Base-by-base conservation (phyloP, 2,329 filamentous ascomycete species). In the Claviceps maximensis region DNA sequence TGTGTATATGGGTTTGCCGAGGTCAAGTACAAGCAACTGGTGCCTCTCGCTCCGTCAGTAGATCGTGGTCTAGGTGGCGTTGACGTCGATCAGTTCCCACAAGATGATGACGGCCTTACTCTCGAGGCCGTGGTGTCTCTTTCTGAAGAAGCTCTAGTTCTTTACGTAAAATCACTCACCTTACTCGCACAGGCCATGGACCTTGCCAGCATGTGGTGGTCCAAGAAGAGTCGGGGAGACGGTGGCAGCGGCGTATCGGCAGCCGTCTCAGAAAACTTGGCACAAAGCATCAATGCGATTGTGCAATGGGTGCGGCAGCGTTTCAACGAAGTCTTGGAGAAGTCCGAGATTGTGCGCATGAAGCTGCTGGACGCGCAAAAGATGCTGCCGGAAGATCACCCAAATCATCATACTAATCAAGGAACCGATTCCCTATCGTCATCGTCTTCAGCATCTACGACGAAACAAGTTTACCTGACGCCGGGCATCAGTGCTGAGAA, bases 1-100 rank as follows among this genome's bases (percentile, higher is more conserved):
- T 93, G 96, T 47, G 90, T 98, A 2, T 98, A 90, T 66, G 90
- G 91, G 3, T 97, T 98, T 68, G 93, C 93, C 6, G 91, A 98
- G 70, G 91, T 98, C 64, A 98, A 98, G 69, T 96, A 94, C 70
- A 93, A 94, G 68, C 93, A 98, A 68, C 78, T 98, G n/a, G 81
- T 96, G 49, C 93, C 93, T 3, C 73, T 93, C 46, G 83, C 88
- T 1, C 93, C 91, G 1, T 91, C 87, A 0, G 79, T 78, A 58
- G 82, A 87, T 49, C 82, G 86, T 59, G 82, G 81, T 6, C 75
- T 89, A 4, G 83, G 84, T 7, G 82, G 83, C 15, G 67, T 78
- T n/a, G 70, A 72, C 4, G 64, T 72, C 9, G 80, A 84, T 4
- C 74, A 77, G 61, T 63, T 75, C 57, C 67, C 70, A 12, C 65